phyloP scores from a whole-genome alignment of 2,329 filamentous ascomycete species.

The Akanthomyces uredinophilus region DNA sequence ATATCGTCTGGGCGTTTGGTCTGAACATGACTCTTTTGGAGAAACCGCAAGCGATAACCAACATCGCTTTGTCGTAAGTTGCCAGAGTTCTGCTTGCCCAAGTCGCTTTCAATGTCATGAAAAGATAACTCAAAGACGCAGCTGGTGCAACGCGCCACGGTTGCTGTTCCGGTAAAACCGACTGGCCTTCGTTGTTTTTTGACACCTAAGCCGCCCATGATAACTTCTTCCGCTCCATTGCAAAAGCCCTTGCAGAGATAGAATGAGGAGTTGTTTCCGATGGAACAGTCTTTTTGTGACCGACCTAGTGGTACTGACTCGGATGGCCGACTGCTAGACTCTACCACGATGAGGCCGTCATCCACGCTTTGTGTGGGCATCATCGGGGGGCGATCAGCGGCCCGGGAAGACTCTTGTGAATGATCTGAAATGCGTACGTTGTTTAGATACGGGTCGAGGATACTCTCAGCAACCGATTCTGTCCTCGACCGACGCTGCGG shows the following conservation, averaged over 20 bases:
- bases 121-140: constrained; percentile 53
- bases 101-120: constrained; percentile 46
- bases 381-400: constrained; percentile 1
- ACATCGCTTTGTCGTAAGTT: constrained; percentile 43
- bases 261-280: constrained; percentile 44
- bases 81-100: constrained; percentile 42
- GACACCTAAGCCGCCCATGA: constrained; percentile 44
- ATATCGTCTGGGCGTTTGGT: constrained; percentile 47
- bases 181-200: constrained; percentile 47
- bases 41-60: constrained; percentile 48
- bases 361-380: constrained; percentile 13
- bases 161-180: constrained; percentile 35
- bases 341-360: constrained; percentile 21
- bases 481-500: constrained; percentile 5
- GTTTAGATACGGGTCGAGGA: constrained; percentile 7
- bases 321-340: constrained; percentile 13
- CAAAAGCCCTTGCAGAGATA: constrained; percentile 51
- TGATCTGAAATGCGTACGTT: constrained; percentile 5
- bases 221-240: constrained; percentile 46
- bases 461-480: constrained; percentile 8
- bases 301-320: background rate
- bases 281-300: constrained; percentile 33
- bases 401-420: constrained; percentile 1
- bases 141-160: constrained; percentile 46
- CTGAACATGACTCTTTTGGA: constrained; percentile 51